Evolutionary conservation across 768 basidiomycete species (phyloP).

Genomic region (Leccinellum albellum): DNA sequence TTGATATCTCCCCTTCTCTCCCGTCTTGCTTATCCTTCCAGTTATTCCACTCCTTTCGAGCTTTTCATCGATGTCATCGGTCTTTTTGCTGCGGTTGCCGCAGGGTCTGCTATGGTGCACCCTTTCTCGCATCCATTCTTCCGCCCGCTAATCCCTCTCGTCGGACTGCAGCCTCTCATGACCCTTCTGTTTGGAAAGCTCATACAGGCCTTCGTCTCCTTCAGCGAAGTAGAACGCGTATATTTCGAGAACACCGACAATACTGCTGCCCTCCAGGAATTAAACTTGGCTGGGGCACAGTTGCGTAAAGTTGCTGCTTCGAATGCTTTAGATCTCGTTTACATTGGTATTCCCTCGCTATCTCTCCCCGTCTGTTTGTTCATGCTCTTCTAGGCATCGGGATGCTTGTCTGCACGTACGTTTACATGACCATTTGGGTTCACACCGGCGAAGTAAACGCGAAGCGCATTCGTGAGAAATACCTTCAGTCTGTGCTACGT

Average conservation of each 20-base stretch:
- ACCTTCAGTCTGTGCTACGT: conserved; percentile 74
- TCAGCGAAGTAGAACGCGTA: conserved; percentile 28
- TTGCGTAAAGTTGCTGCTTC: conserved; percentile 52
- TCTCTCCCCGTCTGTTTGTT: not conserved
- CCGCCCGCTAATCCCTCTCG: not conserved
- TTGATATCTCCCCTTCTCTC: not conserved
- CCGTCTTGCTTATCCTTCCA: conserved; percentile 24
- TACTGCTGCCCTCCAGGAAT: conserved; percentile 29
- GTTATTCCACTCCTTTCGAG: conserved; percentile 75
- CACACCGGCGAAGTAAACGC: conserved; percentile 82
- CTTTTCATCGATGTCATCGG: conserved; percentile 65
- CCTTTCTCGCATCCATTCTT: not conserved
- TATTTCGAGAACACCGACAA: conserved; percentile 25
- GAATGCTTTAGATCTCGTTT: conserved; percentile 63
- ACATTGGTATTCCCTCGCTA: conserved; percentile 50
- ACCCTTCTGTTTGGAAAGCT: conserved; percentile 82
- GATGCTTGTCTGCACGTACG: conserved; percentile 70
- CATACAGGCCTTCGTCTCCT: conserved; percentile 67
- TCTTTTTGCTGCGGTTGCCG: conserved; percentile 64
- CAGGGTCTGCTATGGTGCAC: conserved; percentile 75
- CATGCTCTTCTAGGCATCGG: conserved; percentile 50
- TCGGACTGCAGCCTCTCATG: conserved; percentile 60
- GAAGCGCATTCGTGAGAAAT: conserved; percentile 79
- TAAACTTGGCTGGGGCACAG: conserved; percentile 35
- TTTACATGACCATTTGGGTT: conserved; percentile 68